These are phyloP conservation scores for Termitomyces sp. DNA, from an alignment of 768 basidiomycete species.

Conservation along the genomic window DNA sequence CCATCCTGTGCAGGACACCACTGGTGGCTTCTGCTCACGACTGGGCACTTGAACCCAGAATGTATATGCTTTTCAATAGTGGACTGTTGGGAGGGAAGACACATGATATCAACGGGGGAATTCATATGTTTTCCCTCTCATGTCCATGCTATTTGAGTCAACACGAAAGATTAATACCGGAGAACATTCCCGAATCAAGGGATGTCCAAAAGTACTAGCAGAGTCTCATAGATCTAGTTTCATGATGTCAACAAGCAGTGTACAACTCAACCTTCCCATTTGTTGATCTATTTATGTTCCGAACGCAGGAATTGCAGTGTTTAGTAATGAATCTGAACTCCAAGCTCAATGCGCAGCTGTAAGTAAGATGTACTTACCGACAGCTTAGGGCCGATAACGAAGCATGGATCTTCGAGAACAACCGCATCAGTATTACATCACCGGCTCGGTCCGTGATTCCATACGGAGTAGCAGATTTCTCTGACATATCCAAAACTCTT, in stretches of 20 bases:
- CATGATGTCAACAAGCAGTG: not conserved
- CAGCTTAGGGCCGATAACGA: not conserved
- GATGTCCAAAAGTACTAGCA: not conserved
- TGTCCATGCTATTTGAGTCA: not conserved
- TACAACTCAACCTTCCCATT: not conserved
- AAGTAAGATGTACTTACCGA: not conserved
- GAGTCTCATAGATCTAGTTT: not conserved
- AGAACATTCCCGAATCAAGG: not conserved
- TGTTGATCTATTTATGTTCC: too few relatives aligned
- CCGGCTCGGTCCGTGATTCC: not conserved
- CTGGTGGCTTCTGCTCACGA: slow-evolving; percentile 21
- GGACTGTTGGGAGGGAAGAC: too few relatives aligned
- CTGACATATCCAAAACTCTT: not conserved
- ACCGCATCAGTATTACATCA: not conserved
- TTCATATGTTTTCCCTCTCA: not conserved
- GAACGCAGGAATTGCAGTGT: not conserved
- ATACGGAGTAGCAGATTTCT: not conserved
- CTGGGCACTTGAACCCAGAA: not conserved
- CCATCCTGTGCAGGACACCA: slow-evolving; percentile 39
- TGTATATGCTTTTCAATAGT: not conserved
- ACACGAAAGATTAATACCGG: not conserved
- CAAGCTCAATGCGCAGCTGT: too few relatives aligned
- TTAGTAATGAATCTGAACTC: not conserved
- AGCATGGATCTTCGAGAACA: not conserved
- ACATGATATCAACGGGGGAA: not conserved